Percentiles rank a stretch among this genome's conserved stretches.
Evolutionary conservation across 768 basidiomycete species (phyloP).

Genomic region (Polyporus arcularius): DNA sequence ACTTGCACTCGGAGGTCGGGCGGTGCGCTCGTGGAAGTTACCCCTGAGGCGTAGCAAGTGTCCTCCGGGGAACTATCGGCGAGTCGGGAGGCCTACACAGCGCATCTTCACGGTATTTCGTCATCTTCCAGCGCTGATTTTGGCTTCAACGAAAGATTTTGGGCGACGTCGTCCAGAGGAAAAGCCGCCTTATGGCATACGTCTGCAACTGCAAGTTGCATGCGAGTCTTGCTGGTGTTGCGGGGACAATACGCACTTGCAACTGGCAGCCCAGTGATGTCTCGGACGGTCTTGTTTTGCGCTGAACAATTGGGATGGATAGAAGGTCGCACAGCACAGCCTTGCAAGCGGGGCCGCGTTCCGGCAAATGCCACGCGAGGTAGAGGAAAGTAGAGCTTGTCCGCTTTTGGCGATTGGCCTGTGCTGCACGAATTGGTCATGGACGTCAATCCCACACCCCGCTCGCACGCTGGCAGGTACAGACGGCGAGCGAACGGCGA

Average conservation of each 20-base stretch:
- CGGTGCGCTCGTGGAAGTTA: not conserved
- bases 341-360: no score
- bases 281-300: no score
- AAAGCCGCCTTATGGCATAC: no score
- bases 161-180: not conserved
- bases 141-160: not conserved
- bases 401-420: not conserved
- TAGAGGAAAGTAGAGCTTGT: no score
- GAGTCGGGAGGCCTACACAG: not conserved
- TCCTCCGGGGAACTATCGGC: not conserved
- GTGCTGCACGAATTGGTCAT: not conserved
- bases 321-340: no score
- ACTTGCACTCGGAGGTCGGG: no score
- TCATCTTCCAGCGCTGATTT: not conserved
- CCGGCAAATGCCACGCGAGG: no score
- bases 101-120: not conserved
- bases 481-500: not conserved
- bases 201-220: no score
- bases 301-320: no score
- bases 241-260: no score
- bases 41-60: not conserved
- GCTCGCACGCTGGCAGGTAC: not conserved
- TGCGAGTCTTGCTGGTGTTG: no score
- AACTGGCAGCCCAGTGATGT: no score
- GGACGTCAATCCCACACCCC: not conserved